Percentiles rank a stretch among this genome's conserved stretches.
Conservation (phyloP, 164 flowering plant species). For the Taxillus chinensis region DNA sequence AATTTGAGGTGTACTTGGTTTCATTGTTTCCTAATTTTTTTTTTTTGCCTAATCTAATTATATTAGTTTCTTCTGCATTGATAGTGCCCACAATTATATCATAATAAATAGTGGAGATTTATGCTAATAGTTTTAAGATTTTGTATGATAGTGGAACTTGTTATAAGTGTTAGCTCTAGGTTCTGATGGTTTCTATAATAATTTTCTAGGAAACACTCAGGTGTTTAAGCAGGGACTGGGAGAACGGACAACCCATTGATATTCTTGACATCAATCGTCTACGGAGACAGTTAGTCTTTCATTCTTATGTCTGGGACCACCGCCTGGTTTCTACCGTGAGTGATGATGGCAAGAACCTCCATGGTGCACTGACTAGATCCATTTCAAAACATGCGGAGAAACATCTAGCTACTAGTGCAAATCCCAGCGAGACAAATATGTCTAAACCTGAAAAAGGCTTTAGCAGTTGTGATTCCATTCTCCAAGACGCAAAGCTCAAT, state of each 20-base stretch:
- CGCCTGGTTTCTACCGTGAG: constrained; percentile 53
- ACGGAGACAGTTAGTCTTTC: constrained; percentile 70
- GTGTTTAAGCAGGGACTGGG: constrained; percentile 39
- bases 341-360: constrained; percentile 20
- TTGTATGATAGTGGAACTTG: too few relatives aligned
- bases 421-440: constrained; percentile 19
- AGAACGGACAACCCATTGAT: constrained; percentile 64
- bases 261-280: constrained; percentile 77
- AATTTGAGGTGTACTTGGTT: constrained; percentile 55
- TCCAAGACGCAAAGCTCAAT: constrained; percentile 20
- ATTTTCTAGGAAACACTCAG: constrained; percentile 50
- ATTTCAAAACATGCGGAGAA: constrained; percentile 27
- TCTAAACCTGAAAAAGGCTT: constrained; percentile 15
- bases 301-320: constrained; percentile 85
- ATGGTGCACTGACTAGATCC: constrained; percentile 14
- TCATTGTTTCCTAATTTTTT: neutral
- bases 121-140: too few relatives aligned
- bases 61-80: too few relatives aligned
- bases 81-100: too few relatives aligned
- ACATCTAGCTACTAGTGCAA: constrained; percentile 21
- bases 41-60: too few relatives aligned
- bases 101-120: too few relatives aligned
- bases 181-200: constrained; percentile 9
- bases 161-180: too few relatives aligned
- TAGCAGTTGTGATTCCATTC: constrained; percentile 23